phyloP scores from a whole-genome alignment of 352 stramenopile species.

The Blastocystis sp. region DNA sequence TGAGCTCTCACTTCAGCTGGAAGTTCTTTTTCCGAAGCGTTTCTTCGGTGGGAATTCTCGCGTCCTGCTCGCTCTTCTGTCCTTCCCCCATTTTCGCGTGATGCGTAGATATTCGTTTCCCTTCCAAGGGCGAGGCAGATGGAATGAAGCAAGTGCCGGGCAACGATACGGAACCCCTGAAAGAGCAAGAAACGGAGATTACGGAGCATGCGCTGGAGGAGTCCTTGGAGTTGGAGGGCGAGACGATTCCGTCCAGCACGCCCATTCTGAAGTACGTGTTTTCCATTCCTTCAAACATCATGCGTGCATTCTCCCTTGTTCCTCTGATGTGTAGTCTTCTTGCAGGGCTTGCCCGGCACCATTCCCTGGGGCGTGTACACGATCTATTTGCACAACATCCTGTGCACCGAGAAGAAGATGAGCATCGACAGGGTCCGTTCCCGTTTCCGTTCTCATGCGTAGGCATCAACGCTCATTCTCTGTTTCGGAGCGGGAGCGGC shows the following conservation, averaged over 20 bases:
- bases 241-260: not conserved
- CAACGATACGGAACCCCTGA: not conserved
- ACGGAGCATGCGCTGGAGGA: not conserved
- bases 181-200: constrained; percentile 7
- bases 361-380: constrained; percentile 67
- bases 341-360: constrained; percentile 36
- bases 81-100: not conserved
- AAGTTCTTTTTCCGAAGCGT: constrained; percentile 21
- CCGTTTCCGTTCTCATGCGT: not conserved
- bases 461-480: constrained; percentile 46
- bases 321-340: not conserved
- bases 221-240: constrained; percentile 18
- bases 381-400: constrained; percentile 64
- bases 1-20: constrained; percentile 42
- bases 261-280: constrained; percentile 29
- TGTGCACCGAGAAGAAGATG: constrained; percentile 38
- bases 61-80: constrained; percentile 12
- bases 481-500: constrained; percentile 45
- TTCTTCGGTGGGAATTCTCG: constrained; percentile 8
- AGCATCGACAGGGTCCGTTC: not conserved
- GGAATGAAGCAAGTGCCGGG: not conserved
- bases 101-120: constrained; percentile 43
- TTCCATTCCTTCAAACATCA: constrained; percentile 14
- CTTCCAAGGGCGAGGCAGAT: constrained; percentile 29
- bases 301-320: not conserved